phyloP scores from a whole-genome alignment of 2,329 filamentous ascomycete species.

The Aspergillus fumigatiaffinis region DNA sequence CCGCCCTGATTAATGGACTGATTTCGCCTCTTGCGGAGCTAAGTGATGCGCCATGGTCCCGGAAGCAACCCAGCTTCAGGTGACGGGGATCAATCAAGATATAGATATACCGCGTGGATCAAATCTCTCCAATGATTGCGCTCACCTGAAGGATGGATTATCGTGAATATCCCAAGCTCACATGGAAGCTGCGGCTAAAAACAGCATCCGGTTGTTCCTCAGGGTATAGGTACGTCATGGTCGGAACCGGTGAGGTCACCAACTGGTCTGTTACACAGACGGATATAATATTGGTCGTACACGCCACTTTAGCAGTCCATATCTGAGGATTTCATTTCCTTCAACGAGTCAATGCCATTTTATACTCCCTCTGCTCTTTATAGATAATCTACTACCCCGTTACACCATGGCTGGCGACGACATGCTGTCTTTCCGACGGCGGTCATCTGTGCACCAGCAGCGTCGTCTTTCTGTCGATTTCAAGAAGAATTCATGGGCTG shows the following conservation, averaged over 20 bases:
- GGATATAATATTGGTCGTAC: neutral
- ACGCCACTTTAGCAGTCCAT: neutral
- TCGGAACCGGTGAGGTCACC: conserved; percentile 10
- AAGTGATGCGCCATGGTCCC: neutral
- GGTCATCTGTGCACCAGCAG: conserved; percentile 30
- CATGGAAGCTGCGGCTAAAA: neutral
- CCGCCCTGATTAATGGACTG: neutral
- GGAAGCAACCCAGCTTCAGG: neutral
- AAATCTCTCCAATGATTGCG: neutral
- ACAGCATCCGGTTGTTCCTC: neutral
- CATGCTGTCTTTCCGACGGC: conserved; percentile 20
- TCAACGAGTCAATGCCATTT: neutral
- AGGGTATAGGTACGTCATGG: conserved; percentile 1
- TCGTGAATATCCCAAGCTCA: neutral
- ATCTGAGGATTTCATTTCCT: neutral
- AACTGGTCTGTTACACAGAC: neutral
- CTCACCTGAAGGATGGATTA: neutral
- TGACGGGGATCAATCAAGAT: neutral
- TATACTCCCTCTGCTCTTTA: neutral
- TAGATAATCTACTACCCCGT: neutral
- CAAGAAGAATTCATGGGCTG: conserved; percentile 32
- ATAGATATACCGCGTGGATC: neutral
- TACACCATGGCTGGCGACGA: conserved; percentile 4
- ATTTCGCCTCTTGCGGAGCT: neutral
- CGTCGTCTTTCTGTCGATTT: conserved; percentile 30